These are phyloP conservation scores for Colletotrichum sp. DNA, from an alignment of 2,329 filamentous ascomycete genomes.

Conservation along the genomic window DNA sequence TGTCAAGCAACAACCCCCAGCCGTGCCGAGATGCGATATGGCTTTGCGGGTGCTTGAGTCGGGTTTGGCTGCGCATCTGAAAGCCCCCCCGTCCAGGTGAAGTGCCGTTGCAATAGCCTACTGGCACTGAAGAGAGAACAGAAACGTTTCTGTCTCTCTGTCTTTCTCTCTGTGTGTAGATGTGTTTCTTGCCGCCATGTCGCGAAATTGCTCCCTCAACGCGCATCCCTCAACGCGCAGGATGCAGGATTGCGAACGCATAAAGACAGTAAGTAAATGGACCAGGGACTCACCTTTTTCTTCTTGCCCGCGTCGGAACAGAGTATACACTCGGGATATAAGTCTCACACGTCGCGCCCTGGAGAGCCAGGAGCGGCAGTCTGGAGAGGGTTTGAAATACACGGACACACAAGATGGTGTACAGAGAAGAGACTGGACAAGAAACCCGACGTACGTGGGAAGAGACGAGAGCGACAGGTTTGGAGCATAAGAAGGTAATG, in stretches of 20 bases:
- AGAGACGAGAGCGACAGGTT: neutral
- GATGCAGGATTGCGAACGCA: neutral
- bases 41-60: neutral
- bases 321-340: slow-evolving; percentile 16
- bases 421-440: slow-evolving; percentile 36
- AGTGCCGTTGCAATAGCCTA: neutral
- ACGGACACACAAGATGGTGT: slow-evolving; percentile 25
- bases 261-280: neutral
- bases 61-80: slow-evolving; percentile 6
- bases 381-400: slow-evolving; percentile 34
- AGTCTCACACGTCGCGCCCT: slow-evolving; percentile 47
- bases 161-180: neutral
- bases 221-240: neutral
- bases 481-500: slow-evolving; percentile 12
- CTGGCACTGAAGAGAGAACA: neutral
- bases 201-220: neutral
- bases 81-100: neutral
- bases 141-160: neutral
- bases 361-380: slow-evolving; percentile 51
- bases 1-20: neutral
- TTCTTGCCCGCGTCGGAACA: slow-evolving; percentile 2
- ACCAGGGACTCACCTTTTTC: slow-evolving; percentile 3
- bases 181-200: slow-evolving; percentile 1
- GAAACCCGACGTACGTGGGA: slow-evolving; percentile 19
- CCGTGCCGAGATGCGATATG: neutral